Conservation (phyloP, 495 filamentous ascomycete species). For the Eremomyces bilateralis region DNA sequence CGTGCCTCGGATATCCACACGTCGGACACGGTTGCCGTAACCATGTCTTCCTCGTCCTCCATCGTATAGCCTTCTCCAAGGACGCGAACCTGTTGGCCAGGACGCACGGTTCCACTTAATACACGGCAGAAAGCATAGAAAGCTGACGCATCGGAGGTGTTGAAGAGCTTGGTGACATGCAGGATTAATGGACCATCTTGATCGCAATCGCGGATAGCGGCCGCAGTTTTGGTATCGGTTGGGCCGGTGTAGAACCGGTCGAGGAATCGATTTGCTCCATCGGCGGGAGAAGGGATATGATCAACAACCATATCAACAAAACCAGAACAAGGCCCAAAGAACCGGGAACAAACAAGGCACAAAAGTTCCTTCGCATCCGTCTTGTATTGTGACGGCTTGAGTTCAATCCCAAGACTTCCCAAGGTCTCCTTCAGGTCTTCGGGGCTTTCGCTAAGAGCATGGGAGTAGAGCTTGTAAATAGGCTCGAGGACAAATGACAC, state of each 20-base stretch:
- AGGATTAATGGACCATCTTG: conserved; percentile 78
- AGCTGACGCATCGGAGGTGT: conserved; percentile 59
- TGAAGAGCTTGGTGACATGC: conserved; percentile 84
- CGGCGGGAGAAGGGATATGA: conserved; percentile 72
- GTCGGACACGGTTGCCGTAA: conserved; percentile 61
- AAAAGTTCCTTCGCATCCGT: conserved; percentile 74
- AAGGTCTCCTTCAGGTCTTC: conserved; percentile 68
- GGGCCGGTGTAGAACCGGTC: conserved; percentile 86
- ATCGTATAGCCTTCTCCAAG: conserved; percentile 90
- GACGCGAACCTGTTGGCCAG: conserved; percentile 68
- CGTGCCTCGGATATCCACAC: conserved; percentile 87
- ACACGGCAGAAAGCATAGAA: conserved; percentile 84
- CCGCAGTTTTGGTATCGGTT: conserved; percentile 65
- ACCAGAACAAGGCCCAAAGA: conserved; percentile 73
- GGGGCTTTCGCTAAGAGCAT: conserved; percentile 80
- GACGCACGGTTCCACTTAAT: conserved; percentile 75
- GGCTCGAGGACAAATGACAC: conserved; percentile 91
- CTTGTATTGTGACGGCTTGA: conserved; percentile 85
- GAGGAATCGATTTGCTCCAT: conserved; percentile 53
- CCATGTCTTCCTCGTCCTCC: conserved; percentile 98
- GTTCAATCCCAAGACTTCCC: conserved; percentile 51
- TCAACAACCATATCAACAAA: conserved; percentile 92
- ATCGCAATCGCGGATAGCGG: conserved; percentile 61
- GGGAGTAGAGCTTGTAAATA: conserved; percentile 93
- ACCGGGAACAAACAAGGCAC: conserved; percentile 78